Conservation (phyloP, 805 yeast species). For the Brettanomyces naardenensis region DNA sequence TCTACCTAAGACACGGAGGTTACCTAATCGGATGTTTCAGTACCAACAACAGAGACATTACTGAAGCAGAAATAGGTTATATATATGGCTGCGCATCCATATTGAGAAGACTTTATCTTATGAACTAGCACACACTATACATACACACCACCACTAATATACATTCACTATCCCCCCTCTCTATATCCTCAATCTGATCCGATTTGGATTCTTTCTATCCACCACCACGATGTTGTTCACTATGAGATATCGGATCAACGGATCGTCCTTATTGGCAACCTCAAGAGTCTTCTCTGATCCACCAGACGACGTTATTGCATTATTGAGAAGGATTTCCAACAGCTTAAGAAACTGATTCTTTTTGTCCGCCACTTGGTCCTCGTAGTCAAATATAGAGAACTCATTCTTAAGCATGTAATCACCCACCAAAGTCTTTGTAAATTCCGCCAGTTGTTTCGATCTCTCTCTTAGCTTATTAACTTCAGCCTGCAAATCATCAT, state of each 20-base stretch:
- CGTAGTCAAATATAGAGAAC: conserved; percentile 16
- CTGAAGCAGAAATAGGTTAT: conserved; percentile 33
- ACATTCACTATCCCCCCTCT: conserved; percentile 9
- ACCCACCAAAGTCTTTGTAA: conserved; percentile 19
- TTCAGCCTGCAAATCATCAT: background rate
- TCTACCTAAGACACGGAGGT: conserved; percentile 45
- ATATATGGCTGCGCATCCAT: conserved; percentile 39
- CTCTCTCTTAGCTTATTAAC: conserved; percentile 12
- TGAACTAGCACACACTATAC: conserved; percentile 1
- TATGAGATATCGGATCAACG: conserved; percentile 25
- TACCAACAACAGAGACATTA: conserved; percentile 22
- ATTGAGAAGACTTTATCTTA: conserved; percentile 39
- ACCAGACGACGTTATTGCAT: conserved; percentile 14
- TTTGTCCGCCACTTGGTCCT: conserved; percentile 13
- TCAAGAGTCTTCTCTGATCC: conserved; percentile 12
- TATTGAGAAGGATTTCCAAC: conserved; percentile 25
- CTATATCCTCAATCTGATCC: conserved; percentile 15
- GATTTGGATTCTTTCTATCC: conserved; percentile 21
- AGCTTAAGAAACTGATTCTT: conserved; percentile 20
- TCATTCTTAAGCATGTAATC: conserved; percentile 22
- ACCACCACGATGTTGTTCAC: conserved; percentile 20
- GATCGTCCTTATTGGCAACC: conserved; percentile 26
- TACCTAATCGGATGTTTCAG: conserved; percentile 41
- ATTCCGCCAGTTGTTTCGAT: conserved; percentile 16
- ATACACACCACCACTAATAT: background rate